Evolutionary conservation across 352 stramenopile genomes (phyloP).

Genomic region (Pythium scleroteichum): DNA sequence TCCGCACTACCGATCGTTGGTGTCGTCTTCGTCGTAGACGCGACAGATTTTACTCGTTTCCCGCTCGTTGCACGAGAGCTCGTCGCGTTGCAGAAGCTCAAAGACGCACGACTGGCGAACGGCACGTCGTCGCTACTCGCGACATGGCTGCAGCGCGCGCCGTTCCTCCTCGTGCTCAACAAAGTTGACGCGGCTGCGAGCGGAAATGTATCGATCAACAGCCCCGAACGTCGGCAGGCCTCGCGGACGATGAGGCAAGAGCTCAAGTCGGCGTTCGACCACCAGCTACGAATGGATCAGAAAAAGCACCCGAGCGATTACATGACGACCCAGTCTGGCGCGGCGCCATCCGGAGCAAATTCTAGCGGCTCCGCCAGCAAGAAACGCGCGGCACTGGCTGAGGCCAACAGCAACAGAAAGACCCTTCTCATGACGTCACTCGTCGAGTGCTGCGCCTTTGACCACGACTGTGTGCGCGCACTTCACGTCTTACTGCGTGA

Average conservation of each 20-base stretch:
- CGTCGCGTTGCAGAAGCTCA: constrained; percentile 44
- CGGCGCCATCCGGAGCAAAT: background rate
- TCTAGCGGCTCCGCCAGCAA: constrained; percentile 2
- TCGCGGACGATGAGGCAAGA: constrained; percentile 41
- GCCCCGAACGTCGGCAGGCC: constrained; percentile 33
- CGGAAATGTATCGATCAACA: background rate
- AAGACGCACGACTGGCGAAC: background rate
- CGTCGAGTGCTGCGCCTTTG: constrained; percentile 47
- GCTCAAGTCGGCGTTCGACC: constrained; percentile 52
- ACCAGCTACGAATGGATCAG: constrained; percentile 46
- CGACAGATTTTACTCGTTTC: constrained; percentile 46
- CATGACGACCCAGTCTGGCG: background rate
- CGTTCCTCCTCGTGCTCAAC: constrained; percentile 60
- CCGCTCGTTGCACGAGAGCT: constrained; percentile 53
- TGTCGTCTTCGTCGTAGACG: constrained; percentile 56
- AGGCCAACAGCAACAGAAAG: constrained; percentile 27
- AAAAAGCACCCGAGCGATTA: constrained; percentile 34
- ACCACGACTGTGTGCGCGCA: constrained; percentile 42
- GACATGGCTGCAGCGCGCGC: constrained; percentile 30
- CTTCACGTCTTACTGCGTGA: constrained; percentile 47
- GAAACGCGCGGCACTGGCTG: constrained; percentile 8
- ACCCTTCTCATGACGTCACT: constrained; percentile 44
- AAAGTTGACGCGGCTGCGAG: constrained; percentile 43
- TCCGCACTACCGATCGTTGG: constrained; percentile 38
- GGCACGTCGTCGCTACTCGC: constrained; percentile 1